A percentile compares a stretch with the other conserved stretches of the same genome.
phyloP scores from a whole-genome alignment of 2,329 filamentous ascomycete species.

The Colletotrichum costaricense region DNA sequence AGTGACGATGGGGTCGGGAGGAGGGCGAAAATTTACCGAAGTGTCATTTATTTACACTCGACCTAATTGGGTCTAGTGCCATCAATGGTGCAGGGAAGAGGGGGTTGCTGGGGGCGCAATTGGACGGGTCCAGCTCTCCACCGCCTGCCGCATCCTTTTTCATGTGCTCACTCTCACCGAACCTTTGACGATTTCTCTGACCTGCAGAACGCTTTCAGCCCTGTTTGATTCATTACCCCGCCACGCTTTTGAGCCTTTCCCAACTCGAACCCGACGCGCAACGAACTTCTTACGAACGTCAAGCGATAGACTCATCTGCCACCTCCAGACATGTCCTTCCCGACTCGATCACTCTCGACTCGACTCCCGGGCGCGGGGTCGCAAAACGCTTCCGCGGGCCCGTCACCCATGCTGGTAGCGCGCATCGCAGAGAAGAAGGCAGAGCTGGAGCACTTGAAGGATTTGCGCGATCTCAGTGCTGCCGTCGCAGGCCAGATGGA shows the following conservation, averaged over 20 bases:
- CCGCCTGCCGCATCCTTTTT: conserved; percentile 7
- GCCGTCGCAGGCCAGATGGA: conserved; percentile 87
- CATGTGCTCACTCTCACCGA: conserved; percentile 21
- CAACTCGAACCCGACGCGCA: background rate
- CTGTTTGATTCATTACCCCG: background rate
- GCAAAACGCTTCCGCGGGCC: conserved; percentile 60
- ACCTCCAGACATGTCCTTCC: conserved; percentile 62
- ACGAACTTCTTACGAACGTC: background rate
- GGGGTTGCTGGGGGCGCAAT: conserved; percentile 33
- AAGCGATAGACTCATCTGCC: background rate
- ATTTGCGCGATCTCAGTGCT: conserved; percentile 82
- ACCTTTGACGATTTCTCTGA: background rate
- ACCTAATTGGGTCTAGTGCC: conserved; percentile 31
- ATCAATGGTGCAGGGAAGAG: conserved; percentile 3
- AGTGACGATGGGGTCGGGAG: conserved; percentile 28
- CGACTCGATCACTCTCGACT: conserved; percentile 68
- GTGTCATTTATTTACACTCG: conserved; percentile 38
- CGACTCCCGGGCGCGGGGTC: conserved; percentile 74
- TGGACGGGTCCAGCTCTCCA: conserved; percentile 8
- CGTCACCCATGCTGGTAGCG: conserved; percentile 77
- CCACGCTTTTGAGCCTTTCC: background rate
- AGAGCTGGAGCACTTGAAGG: conserved; percentile 82
- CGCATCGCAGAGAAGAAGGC: conserved; percentile 89
- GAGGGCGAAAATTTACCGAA: conserved; percentile 36
- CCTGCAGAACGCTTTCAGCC: background rate